Evolutionary conservation across 768 basidiomycete species (phyloP), one percentile per base, ranked within the genome.

Genomic region (Naganishia antarctica): DNA sequence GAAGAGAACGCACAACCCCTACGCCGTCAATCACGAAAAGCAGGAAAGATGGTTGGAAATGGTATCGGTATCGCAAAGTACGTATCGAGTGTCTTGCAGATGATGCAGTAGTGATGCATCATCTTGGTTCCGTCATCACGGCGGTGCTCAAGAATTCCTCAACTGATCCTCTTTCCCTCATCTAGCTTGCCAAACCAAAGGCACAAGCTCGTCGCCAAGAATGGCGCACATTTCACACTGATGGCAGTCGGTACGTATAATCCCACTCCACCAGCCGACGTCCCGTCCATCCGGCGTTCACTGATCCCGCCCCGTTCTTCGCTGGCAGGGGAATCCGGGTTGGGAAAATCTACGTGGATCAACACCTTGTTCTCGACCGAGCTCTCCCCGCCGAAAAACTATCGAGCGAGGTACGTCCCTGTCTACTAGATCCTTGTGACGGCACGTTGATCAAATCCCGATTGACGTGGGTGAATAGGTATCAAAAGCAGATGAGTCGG

Each of bases 171-270:
- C 61, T 51, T 53, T 46, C 25, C 21, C 34, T 13, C 13, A 16
- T 15, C 26, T 76, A 97, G 97, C 82, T 83, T 99, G 70, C 96
- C 94, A 57, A 98, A 97, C 83, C 96, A 98, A 85, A 87, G 89
- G 82, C 96, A 99, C 83, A 97, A 97, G 83, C 98, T 98, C 76
- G 92, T 98, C 68, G 93, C 91, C 68, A 94, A 97, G 82, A 87
- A 83, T 74, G 96, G 96, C 66, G 91, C 89, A 7, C 93, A 97
- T 81, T 97, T 97, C 81, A 98, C 96, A 64, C 85, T 99, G 74
- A 99, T 99, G 96, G 96, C 97, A 47, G 93, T 97, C 66, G 96
- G 96, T 64, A 23, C 28, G 62, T 63, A 34, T 18, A 16, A 18
- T 7, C n/a, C n/a, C 31, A 21, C 43, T 12, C n/a, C 43, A 44